Base-by-base conservation (phyloP, 2,329 filamentous ascomycete species). In the Rhytidhysteron rufulum region DNA sequence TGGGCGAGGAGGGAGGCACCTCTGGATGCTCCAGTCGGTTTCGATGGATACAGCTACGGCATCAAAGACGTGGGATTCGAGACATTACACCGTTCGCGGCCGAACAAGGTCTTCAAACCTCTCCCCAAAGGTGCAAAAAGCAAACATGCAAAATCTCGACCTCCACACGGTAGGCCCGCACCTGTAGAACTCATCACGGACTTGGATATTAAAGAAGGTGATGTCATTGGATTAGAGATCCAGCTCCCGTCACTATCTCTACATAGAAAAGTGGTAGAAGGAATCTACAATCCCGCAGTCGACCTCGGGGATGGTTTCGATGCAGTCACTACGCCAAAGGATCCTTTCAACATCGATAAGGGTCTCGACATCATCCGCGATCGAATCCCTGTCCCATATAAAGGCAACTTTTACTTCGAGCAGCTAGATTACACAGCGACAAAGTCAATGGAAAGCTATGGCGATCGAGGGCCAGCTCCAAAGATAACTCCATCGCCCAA, bases 221-320 rank as follows among this genome's bases (percentile, higher is more conserved):
- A 98, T 63, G 88, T 98, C 8, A 87, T 98, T 42, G 93, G 93
- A 4, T 73, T 98, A 31, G 88, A 97, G 63, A 95, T 96, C 45
- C 88, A 86, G 48, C 78, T 98, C 1, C 93, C 93, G 0, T 86
- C 89, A 0, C 80, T 97, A 45, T 76, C 80, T 3, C 70, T 96
- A 8, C 94, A 98, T 57, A 82, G 86, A 44, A 95, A 95, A 64
- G 80, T 97, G 21, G 87, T 95, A 22, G 79, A 85, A 41, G 89
- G 89, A 8, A 82, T 85, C 34, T 96, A 91, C 69, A 95, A 96
- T 58, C 88, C 88, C 1, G 82, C 86, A 3, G 81, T 90, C 1
- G 90, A 96, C 57, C 61, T 79, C 1, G 68, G 74, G 30, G 78
- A 83, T 43, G 71, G 71, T 25, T 73, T 74, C 49, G 80, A 83